A percentile compares a stretch with the other conserved stretches of the same genome.
These are phyloP conservation scores for Colletotrichum salicis DNA, from an alignment of 2,329 filamentous ascomycete species.

Conservation along the genomic window DNA sequence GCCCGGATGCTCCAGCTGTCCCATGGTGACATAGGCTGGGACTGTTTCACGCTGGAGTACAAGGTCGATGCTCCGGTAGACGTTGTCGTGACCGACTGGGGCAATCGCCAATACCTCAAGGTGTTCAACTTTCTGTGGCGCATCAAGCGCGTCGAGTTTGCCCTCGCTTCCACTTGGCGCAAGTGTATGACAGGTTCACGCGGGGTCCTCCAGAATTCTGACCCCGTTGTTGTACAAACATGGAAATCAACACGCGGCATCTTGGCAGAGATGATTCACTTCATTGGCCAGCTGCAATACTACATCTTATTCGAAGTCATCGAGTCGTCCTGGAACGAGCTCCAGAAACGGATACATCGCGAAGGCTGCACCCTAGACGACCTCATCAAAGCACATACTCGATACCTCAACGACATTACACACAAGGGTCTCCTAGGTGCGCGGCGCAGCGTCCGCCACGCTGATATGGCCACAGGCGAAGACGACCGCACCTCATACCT, in stretches of 20 bases:
- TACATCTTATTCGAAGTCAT: constrained; percentile 99
- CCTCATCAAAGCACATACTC: constrained; percentile 89
- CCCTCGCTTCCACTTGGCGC: constrained; percentile 89
- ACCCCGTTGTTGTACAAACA: constrained; percentile 74
- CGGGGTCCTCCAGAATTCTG: constrained; percentile 84
- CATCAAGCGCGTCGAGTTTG: constrained; percentile 97
- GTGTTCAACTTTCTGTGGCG: constrained; percentile 99
- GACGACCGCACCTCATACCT: constrained; percentile 84
- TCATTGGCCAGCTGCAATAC: constrained; percentile 95
- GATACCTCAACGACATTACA: constrained; percentile 92
- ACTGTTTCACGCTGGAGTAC: constrained; percentile 98
- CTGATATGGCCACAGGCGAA: constrained; percentile 56
- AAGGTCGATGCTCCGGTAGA: constrained; percentile 97
- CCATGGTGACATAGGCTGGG: constrained; percentile 98
- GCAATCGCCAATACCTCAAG: constrained; percentile 95
- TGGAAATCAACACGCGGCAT: constrained; percentile 93
- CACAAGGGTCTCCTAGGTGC: constrained; percentile 93
- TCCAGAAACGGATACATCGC: constrained; percentile 83
- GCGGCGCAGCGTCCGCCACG: constrained; percentile 57
- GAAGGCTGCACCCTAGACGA: constrained; percentile 94
- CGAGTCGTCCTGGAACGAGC: constrained; percentile 91
- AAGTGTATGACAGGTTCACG: constrained; percentile 94
- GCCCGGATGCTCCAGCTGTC: constrained; percentile 98
- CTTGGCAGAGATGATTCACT: constrained; percentile 98
- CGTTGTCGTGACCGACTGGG: constrained; percentile 96